These are phyloP conservation scores for Panaeolus cyanescens DNA, from an alignment of 768 basidiomycete genomes.

Conservation along the genomic window DNA sequence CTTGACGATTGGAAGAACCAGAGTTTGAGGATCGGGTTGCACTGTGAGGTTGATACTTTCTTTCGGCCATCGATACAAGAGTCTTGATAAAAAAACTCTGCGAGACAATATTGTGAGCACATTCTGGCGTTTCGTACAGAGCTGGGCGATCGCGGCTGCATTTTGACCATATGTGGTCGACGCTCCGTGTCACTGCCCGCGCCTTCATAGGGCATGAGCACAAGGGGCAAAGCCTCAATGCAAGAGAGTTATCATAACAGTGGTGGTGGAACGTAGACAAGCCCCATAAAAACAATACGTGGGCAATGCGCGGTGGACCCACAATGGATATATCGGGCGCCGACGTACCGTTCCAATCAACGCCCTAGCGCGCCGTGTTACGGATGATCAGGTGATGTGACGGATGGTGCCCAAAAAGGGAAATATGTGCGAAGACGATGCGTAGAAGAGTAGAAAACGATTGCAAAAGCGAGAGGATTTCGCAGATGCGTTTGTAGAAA, in stretches of 20 bases:
- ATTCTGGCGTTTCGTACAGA: too few species aligned
- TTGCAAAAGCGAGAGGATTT: background rate
- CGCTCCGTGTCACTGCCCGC: background rate
- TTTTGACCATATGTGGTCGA: too few species aligned
- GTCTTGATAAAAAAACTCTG: background rate
- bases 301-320: slow-evolving; percentile 10
- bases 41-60: background rate
- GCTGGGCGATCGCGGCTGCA: too few species aligned
- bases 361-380: slow-evolving; percentile 7
- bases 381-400: slow-evolving; percentile 11
- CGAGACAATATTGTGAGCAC: background rate
- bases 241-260: background rate
- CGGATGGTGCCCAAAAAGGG: background rate
- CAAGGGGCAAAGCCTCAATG: background rate
- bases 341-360: background rate
- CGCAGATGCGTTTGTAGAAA: slow-evolving; percentile 2
- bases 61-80: background rate
- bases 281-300: background rate
- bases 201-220: background rate
- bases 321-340: slow-evolving; percentile 5
- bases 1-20: background rate
- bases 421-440: background rate
- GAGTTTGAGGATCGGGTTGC: background rate
- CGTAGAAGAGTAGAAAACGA: background rate
- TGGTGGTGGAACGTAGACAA: background rate